phyloP scores from a whole-genome alignment of 139 green algal genomes.

The Chlorella sp. region DNA sequence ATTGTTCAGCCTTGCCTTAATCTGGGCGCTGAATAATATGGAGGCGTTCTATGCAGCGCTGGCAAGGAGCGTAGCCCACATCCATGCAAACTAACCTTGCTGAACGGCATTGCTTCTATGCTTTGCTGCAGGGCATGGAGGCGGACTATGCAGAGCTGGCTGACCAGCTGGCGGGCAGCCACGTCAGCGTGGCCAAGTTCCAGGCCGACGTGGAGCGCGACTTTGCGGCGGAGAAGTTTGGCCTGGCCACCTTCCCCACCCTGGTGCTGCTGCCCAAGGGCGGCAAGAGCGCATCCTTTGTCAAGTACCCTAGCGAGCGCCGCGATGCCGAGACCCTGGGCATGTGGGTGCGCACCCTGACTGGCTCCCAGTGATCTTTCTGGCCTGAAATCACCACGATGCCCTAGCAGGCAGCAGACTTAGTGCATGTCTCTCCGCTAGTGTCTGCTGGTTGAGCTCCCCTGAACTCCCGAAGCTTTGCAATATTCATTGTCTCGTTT shows the following conservation, averaged over 20 bases:
- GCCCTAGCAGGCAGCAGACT: too few relatives aligned
- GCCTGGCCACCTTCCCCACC: conserved; percentile 92
- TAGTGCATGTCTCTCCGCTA: too few relatives aligned
- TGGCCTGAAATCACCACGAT: too few relatives aligned
- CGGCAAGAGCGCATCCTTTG: conserved; percentile 14
- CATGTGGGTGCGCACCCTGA: conserved; percentile 85
- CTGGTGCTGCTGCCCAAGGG: conserved; percentile 85
- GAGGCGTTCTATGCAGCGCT: too few relatives aligned
- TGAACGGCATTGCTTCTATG: not conserved
- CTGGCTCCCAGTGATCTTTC: conserved; percentile 33
- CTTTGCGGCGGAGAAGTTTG: conserved; percentile 75
- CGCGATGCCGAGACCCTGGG: conserved; percentile 83
- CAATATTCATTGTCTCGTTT: too few relatives aligned
- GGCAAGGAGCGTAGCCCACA: too few relatives aligned
- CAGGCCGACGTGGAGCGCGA: conserved; percentile 85
- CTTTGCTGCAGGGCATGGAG: conserved; percentile 75
- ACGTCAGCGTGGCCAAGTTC: conserved; percentile 83
- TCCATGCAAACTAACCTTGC: not conserved
- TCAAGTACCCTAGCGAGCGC: conserved; percentile 78
- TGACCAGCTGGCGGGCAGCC: conserved; percentile 59
- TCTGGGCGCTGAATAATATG: too few relatives aligned
- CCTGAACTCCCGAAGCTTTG: too few relatives aligned
- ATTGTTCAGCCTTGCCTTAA: not conserved
- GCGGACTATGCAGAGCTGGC: conserved; percentile 74
- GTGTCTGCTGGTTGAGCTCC: too few relatives aligned